Conservation (phyloP, 2,329 filamentous ascomycete species). For the Conoideocrella luteorostrata region DNA sequence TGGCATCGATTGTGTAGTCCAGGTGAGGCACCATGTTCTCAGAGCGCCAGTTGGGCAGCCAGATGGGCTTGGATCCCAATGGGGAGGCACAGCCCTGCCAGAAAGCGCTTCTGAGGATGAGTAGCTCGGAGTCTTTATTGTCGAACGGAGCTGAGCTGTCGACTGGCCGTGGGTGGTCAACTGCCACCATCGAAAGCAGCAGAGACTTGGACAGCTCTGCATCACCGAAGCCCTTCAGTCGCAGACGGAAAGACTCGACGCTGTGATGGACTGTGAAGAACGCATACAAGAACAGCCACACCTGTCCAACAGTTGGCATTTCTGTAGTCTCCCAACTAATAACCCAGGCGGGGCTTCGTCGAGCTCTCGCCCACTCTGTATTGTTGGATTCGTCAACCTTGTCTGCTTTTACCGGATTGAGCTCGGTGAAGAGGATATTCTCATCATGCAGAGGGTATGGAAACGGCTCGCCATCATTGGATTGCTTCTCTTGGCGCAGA, state of each 20-base stretch:
- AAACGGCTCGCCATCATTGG: constrained; percentile 14
- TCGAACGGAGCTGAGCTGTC: constrained; percentile 23
- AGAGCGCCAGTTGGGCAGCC: constrained; percentile 41
- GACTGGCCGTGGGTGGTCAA: constrained; percentile 34
- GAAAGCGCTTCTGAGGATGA: constrained; percentile 47
- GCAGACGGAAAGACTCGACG: background rate
- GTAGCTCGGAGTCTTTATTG: constrained; percentile 22
- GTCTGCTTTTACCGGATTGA: background rate
- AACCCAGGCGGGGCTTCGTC: constrained; percentile 2
- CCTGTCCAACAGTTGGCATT: background rate
- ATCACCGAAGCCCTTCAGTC: background rate
- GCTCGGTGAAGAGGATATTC: background rate
- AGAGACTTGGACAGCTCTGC: constrained; percentile 7
- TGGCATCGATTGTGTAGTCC: constrained; percentile 24
- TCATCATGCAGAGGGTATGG: constrained; percentile 9
- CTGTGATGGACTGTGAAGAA: constrained; percentile 2
- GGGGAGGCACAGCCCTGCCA: constrained; percentile 63
- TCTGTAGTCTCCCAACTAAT: background rate
- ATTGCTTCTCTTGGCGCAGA: constrained; percentile 14
- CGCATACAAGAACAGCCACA: constrained; percentile 6
- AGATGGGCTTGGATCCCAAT: constrained; percentile 53
- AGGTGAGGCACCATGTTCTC: constrained; percentile 29
- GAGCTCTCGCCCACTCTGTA: constrained; percentile 4
- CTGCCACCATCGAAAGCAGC: constrained; percentile 27
- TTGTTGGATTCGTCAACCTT: constrained; percentile 2